phyloP scores from a whole-genome alignment of 2,329 filamentous ascomycete species.

The Fusarium sp. region DNA sequence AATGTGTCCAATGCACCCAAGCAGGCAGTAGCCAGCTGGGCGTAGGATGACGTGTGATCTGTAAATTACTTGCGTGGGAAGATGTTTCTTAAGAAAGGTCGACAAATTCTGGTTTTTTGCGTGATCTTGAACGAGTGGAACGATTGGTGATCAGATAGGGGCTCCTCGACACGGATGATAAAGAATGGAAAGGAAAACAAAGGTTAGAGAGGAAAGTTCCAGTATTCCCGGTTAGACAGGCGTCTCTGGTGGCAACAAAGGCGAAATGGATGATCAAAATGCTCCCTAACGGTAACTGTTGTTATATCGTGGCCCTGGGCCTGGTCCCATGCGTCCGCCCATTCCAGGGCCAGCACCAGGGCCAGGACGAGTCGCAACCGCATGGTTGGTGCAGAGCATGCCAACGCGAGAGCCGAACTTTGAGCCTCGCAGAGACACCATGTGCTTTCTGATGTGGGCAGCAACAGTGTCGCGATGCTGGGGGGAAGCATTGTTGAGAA shows the following conservation, averaged over 20 bases:
- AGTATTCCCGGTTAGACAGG: constrained; percentile 12
- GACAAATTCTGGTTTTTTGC: constrained; percentile 60
- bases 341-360: constrained; percentile 80
- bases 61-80: constrained; percentile 66
- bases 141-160: constrained; percentile 49
- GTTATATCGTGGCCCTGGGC: constrained; percentile 65
- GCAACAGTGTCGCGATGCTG: constrained; percentile 95
- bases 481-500: constrained; percentile 86
- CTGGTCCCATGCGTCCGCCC: constrained; percentile 68
- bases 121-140: constrained; percentile 53
- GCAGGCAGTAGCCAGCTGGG: constrained; percentile 62
- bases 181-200: constrained; percentile 45
- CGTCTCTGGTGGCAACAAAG: constrained; percentile 5
- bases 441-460: constrained; percentile 96
- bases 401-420: constrained; percentile 98
- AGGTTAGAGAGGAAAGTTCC: constrained; percentile 10
- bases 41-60: constrained; percentile 71
- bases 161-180: constrained; percentile 46
- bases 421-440: constrained; percentile 97
- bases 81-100: constrained; percentile 62
- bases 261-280: constrained; percentile 5
- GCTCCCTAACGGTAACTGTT: constrained; percentile 67
- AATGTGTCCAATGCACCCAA: constrained; percentile 71
- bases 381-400: constrained; percentile 98
- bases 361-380: constrained; percentile 87